Evolutionary conservation across 31 red algal species (phyloP).

Genomic region (Asparagopsis taxiformis): DNA sequence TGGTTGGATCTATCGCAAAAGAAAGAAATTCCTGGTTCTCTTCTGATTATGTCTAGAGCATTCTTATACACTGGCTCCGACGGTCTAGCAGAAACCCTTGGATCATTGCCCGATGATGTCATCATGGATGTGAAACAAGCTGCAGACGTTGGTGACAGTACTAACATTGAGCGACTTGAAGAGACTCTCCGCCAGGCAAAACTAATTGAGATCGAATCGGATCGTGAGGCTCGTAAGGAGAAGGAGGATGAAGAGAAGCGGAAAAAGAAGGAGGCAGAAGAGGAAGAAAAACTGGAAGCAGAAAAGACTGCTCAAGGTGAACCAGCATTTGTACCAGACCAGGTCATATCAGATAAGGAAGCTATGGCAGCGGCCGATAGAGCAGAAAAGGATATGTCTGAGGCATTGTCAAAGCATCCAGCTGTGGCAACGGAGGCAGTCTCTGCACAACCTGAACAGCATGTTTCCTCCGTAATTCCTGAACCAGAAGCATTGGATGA

Average conservation of each 20-base stretch:
- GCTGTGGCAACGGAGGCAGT: too few species aligned
- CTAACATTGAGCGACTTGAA: conserved; percentile 67
- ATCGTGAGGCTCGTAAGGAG: conserved; percentile 70
- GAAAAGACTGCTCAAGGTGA: conserved; percentile 20
- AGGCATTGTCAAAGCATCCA: too few species aligned
- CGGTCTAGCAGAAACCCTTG: conserved; percentile 34
- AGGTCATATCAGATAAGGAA: conserved; percentile 57
- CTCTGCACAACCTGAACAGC: too few species aligned
- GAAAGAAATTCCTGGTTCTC: conserved; percentile 85
- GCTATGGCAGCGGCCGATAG: conserved; percentile 42
- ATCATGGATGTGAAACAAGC: conserved; percentile 86
- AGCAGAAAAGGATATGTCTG: conserved; percentile 28
- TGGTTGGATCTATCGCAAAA: conserved; percentile 97
- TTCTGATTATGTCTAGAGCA: conserved; percentile 88
- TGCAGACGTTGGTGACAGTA: conserved; percentile 60
- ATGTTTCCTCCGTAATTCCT: too few species aligned
- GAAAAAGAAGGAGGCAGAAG: conserved; percentile 79
- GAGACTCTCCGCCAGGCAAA: conserved; percentile 80
- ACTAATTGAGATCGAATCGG: conserved; percentile 76
- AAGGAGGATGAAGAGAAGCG: conserved; percentile 73
- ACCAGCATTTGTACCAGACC: conserved; percentile 13
- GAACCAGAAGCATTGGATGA: too few species aligned
- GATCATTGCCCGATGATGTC: conserved; percentile 82
- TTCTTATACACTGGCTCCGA: conserved; percentile 81
- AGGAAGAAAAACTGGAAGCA: conserved; percentile 40